A percentile compares a stretch with the other conserved stretches of the same genome.
Evolutionary conservation across 2,329 filamentous ascomycete species (phyloP).

Genomic region (Beauveria pseudobassiana): DNA sequence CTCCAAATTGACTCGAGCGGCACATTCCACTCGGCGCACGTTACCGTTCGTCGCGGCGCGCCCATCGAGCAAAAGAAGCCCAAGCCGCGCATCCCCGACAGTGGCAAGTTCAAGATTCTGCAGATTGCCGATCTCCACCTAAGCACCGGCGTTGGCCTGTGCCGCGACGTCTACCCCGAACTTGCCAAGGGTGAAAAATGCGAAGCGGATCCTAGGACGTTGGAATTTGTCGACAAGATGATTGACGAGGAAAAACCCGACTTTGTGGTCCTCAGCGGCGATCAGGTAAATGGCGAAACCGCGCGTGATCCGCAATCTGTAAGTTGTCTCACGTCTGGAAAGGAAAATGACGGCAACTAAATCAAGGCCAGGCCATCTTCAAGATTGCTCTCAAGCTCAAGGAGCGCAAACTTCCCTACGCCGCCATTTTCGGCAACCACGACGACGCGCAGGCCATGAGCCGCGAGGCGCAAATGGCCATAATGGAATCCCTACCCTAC

Average conservation of each 20-base stretch:
- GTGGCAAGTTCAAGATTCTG: conserved; percentile 95
- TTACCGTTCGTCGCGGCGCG: conserved; percentile 71
- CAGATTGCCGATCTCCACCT: conserved; percentile 92
- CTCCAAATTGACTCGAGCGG: conserved; percentile 60
- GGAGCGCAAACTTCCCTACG: conserved; percentile 83
- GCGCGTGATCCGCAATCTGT: conserved; percentile 84
- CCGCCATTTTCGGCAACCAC: conserved; percentile 94
- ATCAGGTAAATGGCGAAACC: conserved; percentile 92
- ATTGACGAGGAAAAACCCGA: conserved; percentile 92
- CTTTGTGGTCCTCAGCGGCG: conserved; percentile 82
- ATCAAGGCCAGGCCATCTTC: conserved; percentile 60
- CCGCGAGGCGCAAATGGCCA: conserved; percentile 71
- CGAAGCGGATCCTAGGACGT: conserved; percentile 82
- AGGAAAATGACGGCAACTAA: conserved; percentile 13
- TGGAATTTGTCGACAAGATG: conserved; percentile 78
- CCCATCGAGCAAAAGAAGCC: conserved; percentile 59
- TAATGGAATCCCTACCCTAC: conserved; percentile 81
- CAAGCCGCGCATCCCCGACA: conserved; percentile 69
- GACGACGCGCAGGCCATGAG: conserved; percentile 84
- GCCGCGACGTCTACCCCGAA: conserved; percentile 77
- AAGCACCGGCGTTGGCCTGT: conserved; percentile 78
- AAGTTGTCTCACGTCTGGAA: conserved; percentile 22
- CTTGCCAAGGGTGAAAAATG: conserved; percentile 67
- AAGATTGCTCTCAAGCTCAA: conserved; percentile 83
- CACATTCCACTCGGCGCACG: conserved; percentile 59